Evolutionary conservation across 2,329 filamentous ascomycete species (phyloP), one percentile per base, ranked within the genome.

Genomic region (Ceratocystis cacaofunesta): DNA sequence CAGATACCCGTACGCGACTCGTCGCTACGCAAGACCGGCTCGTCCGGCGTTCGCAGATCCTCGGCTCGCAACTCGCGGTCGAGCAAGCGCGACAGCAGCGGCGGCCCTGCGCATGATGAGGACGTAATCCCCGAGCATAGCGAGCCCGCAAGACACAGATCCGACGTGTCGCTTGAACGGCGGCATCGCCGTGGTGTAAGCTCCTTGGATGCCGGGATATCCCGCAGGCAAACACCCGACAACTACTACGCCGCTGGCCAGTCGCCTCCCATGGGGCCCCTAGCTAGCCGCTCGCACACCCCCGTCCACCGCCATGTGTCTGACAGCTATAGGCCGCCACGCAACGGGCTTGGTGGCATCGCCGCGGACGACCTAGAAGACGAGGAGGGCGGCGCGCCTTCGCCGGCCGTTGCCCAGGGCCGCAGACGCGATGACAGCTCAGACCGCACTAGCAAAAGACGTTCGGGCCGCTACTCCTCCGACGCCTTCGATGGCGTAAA

Each of bases 1-100:
- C 74, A 79, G 6, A 88, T 90, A 64, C 87, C 88, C 0, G 74
- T 79, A 6, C 81, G 86, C 65, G 86, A 88, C 65, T 90, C 86
- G 0, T 90, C 86, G 46, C 75, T 89, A 44, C 77, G 82, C 62
- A 87, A 82, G 70, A 78, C 81, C 0, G 78, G 78, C 7, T 43
- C n/a, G 7, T 74, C 77, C 22, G 79, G 77, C 55, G 77, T 76
- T 8, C 84, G 80, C 73, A 79, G 83, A 65, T 79, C 80, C 1
- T 80, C 79, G 15, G 77, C 75, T 4, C 77, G 80, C 36, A 78
- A 77, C 0, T 77, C 79, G 1, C 74, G 79, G 64, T 77, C 82
- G 28, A 65, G 58, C 57, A 83, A 78, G 71, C 76, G 76, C 52
- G 77, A 80, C 66, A 78, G 73, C 70, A 43, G 69, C 25, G 65